These are phyloP conservation scores for Kwoniella pini DNA, from an alignment of 768 basidiomycete species.

Conservation along the genomic window DNA sequence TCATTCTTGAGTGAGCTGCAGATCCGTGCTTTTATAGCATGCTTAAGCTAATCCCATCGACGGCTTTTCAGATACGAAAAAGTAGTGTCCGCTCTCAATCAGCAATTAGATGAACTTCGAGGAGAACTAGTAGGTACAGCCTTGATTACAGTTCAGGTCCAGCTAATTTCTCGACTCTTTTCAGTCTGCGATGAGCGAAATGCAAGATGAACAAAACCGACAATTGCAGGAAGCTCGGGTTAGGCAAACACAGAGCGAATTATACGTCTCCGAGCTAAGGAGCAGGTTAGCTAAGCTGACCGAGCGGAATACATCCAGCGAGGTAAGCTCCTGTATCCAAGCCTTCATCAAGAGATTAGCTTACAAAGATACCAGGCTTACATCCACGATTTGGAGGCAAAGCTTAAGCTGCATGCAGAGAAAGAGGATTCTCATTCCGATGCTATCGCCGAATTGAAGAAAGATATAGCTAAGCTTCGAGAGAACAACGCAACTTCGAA, in stretches of 20 bases:
- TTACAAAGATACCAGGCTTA: conserved; percentile 66
- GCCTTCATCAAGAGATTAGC: conserved; percentile 13
- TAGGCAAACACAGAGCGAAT: conserved; percentile 63
- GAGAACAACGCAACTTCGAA: conserved; percentile 71
- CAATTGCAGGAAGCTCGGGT: conserved; percentile 63
- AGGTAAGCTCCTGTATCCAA: conserved; percentile 63
- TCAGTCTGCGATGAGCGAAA: conserved; percentile 82
- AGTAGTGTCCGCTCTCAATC: conserved; percentile 87
- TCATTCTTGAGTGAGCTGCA: conserved; percentile 60
- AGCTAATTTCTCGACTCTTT: no score
- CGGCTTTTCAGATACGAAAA: conserved; percentile 81
- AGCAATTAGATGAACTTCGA: conserved; percentile 42
- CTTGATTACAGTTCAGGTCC: no score
- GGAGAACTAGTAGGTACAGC: conserved; percentile 36
- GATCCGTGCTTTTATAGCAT: no score
- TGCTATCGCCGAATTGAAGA: conserved; percentile 77
- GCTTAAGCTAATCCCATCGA: no score
- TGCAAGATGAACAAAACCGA: conserved; percentile 88
- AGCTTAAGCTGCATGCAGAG: conserved; percentile 82
- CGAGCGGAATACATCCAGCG: conserved; percentile 87
- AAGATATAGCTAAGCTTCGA: conserved; percentile 75
- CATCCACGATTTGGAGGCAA: conserved; percentile 88
- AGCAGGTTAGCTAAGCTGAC: conserved; percentile 74
- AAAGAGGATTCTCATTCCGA: conserved; percentile 72
- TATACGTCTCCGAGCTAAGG: conserved; percentile 84